phyloP scores from a whole-genome alignment of 305 asterid species.

The Plantago rigida region DNA sequence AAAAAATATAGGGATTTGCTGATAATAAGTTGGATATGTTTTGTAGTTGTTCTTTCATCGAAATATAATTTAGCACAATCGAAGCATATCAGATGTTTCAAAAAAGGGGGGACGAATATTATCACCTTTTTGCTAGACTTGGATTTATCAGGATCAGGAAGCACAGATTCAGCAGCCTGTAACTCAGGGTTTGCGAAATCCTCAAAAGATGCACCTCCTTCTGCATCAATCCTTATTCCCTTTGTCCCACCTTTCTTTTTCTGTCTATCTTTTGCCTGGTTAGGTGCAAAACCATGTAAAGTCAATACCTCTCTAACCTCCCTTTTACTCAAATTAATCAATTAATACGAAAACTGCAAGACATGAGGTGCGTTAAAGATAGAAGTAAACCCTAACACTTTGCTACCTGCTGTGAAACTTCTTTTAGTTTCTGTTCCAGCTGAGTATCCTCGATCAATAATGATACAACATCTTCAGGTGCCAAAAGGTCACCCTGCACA shows the following conservation, averaged over 20 bases:
- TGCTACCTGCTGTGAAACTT: conserved; percentile 78
- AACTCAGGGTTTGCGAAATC: conserved; percentile 46
- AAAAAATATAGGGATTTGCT: too few species aligned
- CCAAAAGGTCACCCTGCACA: conserved; percentile 92
- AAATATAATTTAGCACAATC: neutral
- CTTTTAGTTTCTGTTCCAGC: conserved; percentile 80
- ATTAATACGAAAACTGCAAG: neutral
- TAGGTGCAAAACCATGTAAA: conserved; percentile 16
- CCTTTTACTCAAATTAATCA: too few species aligned
- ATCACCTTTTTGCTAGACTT: conserved; percentile 71
- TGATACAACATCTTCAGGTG: conserved; percentile 96
- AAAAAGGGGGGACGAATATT: conserved; percentile 15
- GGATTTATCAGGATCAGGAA: conserved; percentile 48
- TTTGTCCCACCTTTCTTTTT: conserved; percentile 65
- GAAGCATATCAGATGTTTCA: conserved; percentile 3
- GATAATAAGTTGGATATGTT: too few species aligned
- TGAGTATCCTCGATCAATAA: conserved; percentile 84
- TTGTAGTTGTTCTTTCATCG: too few species aligned
- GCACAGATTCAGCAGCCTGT: conserved; percentile 45
- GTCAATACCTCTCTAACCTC: neutral
- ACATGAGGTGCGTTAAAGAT: neutral
- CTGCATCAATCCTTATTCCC: conserved; percentile 77
- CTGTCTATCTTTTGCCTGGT: conserved; percentile 85
- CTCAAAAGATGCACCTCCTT: conserved; percentile 80
- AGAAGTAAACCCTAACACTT: neutral